Conservation (phyloP, 2,329 filamentous ascomycete genomes). For the Diplodia intermedia region DNA sequence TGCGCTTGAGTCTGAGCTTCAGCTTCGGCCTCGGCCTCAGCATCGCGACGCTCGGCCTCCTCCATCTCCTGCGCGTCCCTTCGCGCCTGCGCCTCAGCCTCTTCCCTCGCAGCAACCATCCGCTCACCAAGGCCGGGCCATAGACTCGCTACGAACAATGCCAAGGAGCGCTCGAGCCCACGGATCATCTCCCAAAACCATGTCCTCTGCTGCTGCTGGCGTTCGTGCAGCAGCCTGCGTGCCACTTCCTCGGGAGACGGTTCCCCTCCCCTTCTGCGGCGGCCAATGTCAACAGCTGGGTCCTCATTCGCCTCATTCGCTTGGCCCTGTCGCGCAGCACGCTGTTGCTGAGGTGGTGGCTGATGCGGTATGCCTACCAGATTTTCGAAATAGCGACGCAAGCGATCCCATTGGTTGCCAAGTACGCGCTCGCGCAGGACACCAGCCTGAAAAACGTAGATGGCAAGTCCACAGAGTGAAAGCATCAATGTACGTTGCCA, state of each 20-base stretch:
- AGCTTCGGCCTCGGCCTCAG: conserved; percentile 2
- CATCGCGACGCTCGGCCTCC: conserved; percentile 6
- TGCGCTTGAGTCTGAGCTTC: not conserved
- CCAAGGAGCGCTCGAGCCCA: conserved; percentile 61
- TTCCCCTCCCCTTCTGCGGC: not conserved
- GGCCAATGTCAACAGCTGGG: not conserved
- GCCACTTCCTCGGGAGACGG: conserved; percentile 51
- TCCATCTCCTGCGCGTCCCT: conserved; percentile 28
- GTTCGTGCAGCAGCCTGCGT: conserved; percentile 48
- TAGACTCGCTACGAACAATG: conserved; percentile 68
- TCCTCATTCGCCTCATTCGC: conserved; percentile 11
- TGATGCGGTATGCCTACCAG: conserved; percentile 37
- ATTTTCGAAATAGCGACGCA: conserved; percentile 49
- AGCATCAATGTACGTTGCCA: conserved; percentile 46
- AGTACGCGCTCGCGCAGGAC: conserved; percentile 35
- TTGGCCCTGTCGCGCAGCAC: not conserved
- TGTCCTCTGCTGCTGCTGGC: conserved; percentile 40
- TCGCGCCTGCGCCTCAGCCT: conserved; percentile 44
- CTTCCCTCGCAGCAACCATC: conserved; percentile 63
- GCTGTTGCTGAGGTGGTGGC: conserved; percentile 7
- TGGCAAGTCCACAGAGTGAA: conserved; percentile 43
- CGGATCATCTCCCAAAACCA: conserved; percentile 50
- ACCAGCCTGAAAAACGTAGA: conserved; percentile 45
- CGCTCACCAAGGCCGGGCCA: conserved; percentile 68
- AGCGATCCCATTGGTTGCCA: conserved; percentile 39